phyloP scores from a whole-genome alignment of 768 basidiomycete genomes.

The Termitomyces sp. region DNA sequence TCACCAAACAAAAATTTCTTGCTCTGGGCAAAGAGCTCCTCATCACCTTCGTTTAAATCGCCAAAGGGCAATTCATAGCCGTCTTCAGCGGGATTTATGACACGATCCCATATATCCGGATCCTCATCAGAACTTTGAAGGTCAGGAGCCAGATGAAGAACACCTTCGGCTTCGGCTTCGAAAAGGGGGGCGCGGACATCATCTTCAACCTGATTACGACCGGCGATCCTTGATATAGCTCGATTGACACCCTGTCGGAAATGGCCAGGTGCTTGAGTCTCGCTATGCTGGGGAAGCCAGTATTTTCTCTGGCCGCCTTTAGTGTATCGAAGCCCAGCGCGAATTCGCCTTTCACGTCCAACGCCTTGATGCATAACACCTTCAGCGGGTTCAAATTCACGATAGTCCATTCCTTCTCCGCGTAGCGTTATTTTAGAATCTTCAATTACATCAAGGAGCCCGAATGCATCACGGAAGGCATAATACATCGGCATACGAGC shows the following conservation, averaged over 20 bases:
- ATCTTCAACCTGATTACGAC: constrained; percentile 45
- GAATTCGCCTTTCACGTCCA: constrained; percentile 82
- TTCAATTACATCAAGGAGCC: constrained; percentile 80
- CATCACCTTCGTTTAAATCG: constrained; percentile 66
- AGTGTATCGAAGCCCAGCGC: constrained; percentile 88
- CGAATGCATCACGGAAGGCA: constrained; percentile 87
- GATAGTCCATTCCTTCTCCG: constrained; percentile 92
- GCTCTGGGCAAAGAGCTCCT: constrained; percentile 73
- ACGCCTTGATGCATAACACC: constrained; percentile 89
- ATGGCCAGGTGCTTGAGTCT: constrained; percentile 35
- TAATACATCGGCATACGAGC: constrained; percentile 89
- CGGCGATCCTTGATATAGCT: constrained; percentile 38
- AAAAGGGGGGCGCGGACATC: constrained; percentile 72
- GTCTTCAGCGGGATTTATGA: constrained; percentile 26
- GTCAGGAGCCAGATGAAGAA: constrained; percentile 65
- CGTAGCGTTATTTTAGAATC: constrained; percentile 80
- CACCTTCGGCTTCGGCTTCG: constrained; percentile 54
- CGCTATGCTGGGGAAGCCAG: constrained; percentile 79
- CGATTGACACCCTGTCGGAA: constrained; percentile 40
- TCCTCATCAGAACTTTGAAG: constrained; percentile 41
- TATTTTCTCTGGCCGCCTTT: constrained; percentile 92
- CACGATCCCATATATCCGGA: constrained; percentile 34
- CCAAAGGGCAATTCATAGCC: constrained; percentile 68
- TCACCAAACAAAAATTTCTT: constrained; percentile 84
- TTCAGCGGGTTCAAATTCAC: constrained; percentile 94